Evolutionary conservation across 176 grass and related monocot species (phyloP).

Genomic region (Bolboschoenus planiculmis): DNA sequence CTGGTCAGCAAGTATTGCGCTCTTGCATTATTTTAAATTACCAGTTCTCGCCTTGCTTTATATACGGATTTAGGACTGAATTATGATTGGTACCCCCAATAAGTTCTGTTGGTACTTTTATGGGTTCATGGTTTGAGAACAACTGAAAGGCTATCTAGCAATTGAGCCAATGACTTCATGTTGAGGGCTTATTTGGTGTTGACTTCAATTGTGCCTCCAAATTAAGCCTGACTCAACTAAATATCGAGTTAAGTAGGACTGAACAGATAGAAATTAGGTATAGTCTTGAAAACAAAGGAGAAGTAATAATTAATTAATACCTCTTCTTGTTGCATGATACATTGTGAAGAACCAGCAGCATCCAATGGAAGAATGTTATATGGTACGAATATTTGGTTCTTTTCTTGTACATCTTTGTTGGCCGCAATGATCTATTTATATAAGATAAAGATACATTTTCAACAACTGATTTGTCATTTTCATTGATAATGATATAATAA

Average conservation of each 20-base stretch:
- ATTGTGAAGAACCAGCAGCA: constrained; percentile 78
- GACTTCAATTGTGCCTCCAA: neutral
- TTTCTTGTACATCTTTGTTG: constrained; percentile 79
- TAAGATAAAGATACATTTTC: neutral
- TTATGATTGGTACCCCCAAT: neutral
- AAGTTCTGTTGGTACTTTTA: neutral
- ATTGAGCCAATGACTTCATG: neutral
- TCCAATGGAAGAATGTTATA: constrained; percentile 86
- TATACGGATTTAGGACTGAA: neutral
- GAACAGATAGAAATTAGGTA: neutral
- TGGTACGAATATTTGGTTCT: constrained; percentile 67
- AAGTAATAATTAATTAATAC: constrained; percentile 25
- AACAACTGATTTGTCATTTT: neutral
- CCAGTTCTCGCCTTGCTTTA: neutral
- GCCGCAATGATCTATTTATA: constrained; percentile 59
- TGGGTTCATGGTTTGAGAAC: neutral
- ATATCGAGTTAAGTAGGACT: neutral
- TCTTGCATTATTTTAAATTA: neutral
- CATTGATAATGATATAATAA: constrained; percentile 6
- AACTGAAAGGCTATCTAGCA: neutral
- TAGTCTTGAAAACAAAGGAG: neutral
- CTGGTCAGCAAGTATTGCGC: neutral
- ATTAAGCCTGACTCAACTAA: neutral
- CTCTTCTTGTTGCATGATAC: constrained; percentile 96
- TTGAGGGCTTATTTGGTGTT: neutral